Evolutionary conservation across 305 asterid genomes (phyloP).

Genomic region (Andrographis paniculata): DNA sequence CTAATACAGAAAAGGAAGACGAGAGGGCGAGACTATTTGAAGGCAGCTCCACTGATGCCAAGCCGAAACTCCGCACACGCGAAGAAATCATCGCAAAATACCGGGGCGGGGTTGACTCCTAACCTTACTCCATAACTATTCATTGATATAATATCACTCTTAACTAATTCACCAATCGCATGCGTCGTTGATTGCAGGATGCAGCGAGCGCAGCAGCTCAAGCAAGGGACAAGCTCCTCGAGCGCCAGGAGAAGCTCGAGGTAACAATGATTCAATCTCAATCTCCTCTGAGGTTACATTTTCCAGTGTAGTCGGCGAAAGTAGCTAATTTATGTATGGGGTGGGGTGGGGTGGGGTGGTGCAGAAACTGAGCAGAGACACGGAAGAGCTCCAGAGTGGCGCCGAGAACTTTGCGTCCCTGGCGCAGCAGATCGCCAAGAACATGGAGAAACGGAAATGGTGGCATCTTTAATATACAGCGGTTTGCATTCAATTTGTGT

Average conservation of each 20-base stretch:
- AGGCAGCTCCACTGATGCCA: conserved; percentile 55
- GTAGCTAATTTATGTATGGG: no score
- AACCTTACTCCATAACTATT: no score
- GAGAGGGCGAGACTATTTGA: conserved; percentile 67
- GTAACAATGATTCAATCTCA: conserved; percentile 30
- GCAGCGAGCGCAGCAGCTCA: conserved; percentile 66
- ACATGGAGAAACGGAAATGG: conserved; percentile 80
- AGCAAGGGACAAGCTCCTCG: conserved; percentile 84
- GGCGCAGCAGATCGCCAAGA: conserved; percentile 74
- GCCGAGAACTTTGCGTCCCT: conserved; percentile 63
- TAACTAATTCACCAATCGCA: no score
- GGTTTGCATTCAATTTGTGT: no score
- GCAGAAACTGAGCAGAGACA: conserved; percentile 56
- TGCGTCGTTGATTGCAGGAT: conserved; percentile 46
- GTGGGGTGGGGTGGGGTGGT: no score
- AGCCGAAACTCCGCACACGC: conserved; percentile 63
- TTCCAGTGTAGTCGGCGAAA: no score
- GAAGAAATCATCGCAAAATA: conserved; percentile 97
- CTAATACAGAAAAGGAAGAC: conserved; percentile 40
- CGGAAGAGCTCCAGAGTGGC: conserved; percentile 69
- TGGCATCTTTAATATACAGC: conserved; percentile 77
- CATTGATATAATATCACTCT: conserved; percentile 20
- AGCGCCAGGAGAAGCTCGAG: conserved; percentile 89
- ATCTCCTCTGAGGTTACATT: not conserved
- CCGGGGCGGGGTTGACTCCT: conserved; percentile 56